Evolutionary conservation across 2,329 filamentous ascomycete species (phyloP), one percentile per base, ranked within the genome.

Genomic region (Aureobasidium melanogenum): DNA sequence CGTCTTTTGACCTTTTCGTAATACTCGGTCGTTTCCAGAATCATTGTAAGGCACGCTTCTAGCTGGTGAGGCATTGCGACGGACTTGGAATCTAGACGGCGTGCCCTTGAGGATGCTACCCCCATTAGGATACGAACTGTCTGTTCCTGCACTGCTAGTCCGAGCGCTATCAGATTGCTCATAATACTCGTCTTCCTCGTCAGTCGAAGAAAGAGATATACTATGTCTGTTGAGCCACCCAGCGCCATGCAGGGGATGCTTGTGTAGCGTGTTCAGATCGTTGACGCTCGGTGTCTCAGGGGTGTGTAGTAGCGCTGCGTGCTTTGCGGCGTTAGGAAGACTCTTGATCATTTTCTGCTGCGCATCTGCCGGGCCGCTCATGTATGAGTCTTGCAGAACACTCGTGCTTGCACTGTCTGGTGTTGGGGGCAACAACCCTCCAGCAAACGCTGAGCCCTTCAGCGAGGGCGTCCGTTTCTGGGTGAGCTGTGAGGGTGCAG

Each of bases 51-150:
- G 63, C 38, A 67, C 62, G 44, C 64, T 51, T 9, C 54, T 36
- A 14, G 63, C 62, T 12, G 64, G 60, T 17, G 66, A 64, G 47
- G 62, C 65, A n/a, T 63, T 62, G 41, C 68, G 69, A 46, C 68
- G 68, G 36, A 72, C 15, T 15, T 61, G 65, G 56, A 74, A 72
- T 26, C 71, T 68, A 15, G 70, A 72, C 22, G 72, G 71, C 43
- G 71, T 74, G 38, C 71, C 72, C 60, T 64, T 66, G 17, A 67
- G 54, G 50, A 74, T 70, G 12, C 70, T 71, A 44, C 67, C 68
- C 52, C 71, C 71, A 59, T 71, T 69, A 3, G 71, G 71, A 62
- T 69, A 73, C 47, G 64, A 69, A 52, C 68, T 66, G 46, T 69
- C 68, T 65, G 26, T 63, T 38, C 26, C 59, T 63, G 57, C 68